phyloP scores from a whole-genome alignment of 148 eudicot genomes.

The Persicaria maculosa region DNA sequence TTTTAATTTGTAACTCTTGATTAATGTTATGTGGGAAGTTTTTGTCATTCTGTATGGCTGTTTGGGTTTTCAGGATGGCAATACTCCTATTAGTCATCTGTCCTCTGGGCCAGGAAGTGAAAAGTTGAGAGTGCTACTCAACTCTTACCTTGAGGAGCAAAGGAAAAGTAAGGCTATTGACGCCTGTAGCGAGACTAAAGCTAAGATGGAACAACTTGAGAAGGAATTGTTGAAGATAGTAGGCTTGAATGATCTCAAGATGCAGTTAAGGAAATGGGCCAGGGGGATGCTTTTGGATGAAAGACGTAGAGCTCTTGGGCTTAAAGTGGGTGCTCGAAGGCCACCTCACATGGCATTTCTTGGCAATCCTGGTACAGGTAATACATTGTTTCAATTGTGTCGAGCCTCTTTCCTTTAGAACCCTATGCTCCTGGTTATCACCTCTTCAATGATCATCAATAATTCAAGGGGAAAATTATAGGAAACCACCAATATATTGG shows the following conservation, averaged over 20 bases:
- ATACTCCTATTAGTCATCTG: slow-evolving; percentile 75
- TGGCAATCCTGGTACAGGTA: slow-evolving; percentile 98
- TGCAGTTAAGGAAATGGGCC: slow-evolving; percentile 90
- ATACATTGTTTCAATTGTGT: background rate
- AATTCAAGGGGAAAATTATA: background rate
- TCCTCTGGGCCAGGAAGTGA: slow-evolving; percentile 73
- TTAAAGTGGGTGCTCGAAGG: slow-evolving; percentile 77
- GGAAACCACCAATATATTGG: background rate
- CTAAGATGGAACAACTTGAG: slow-evolving; percentile 93
- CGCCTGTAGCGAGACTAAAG: slow-evolving; percentile 85
- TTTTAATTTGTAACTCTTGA: background rate
- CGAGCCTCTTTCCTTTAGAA: background rate
- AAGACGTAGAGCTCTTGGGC: slow-evolving; percentile 90
- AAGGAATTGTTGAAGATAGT: slow-evolving; percentile 56
- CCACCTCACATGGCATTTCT: slow-evolving; percentile 99
- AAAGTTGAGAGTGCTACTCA: slow-evolving; percentile 56
- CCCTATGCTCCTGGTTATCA: background rate
- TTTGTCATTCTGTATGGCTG: background rate
- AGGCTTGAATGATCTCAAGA: slow-evolving; percentile 75
- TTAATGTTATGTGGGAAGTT: background rate
- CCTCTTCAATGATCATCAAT: background rate
- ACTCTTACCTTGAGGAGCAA: slow-evolving; percentile 61
- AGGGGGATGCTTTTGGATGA: slow-evolving; percentile 99
- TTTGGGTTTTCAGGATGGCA: slow-evolving; percentile 50
- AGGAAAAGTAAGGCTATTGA: slow-evolving; percentile 70